Percentiles rank a stretch among this genome's conserved stretches.
Evolutionary conservation across 768 basidiomycete genomes (phyloP).

Genomic region (Mycena filopes): DNA sequence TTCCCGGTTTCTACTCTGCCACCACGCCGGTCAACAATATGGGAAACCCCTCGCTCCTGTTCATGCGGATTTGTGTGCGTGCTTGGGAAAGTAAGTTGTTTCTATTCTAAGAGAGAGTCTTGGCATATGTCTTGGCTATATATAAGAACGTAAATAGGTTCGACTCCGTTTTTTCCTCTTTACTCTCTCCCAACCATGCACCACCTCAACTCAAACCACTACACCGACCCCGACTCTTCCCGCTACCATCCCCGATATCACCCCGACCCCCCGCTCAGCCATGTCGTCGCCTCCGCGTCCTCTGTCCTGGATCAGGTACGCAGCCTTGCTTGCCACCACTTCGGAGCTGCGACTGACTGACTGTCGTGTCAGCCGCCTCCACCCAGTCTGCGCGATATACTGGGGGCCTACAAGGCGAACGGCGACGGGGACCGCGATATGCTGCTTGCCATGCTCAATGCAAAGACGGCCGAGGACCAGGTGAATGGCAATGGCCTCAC

Average conservation of each 20-base stretch:
- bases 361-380: slow-evolving; percentile 68
- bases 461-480: slow-evolving; percentile 94
- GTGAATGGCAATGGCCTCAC: slow-evolving; percentile 61
- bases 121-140: slow-evolving; percentile 3
- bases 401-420: slow-evolving; percentile 83
- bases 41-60: too few species aligned
- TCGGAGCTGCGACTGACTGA: slow-evolving; percentile 27
- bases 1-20: too few species aligned
- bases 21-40: too few species aligned
- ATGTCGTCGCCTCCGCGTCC: slow-evolving; percentile 51
- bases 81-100: too few species aligned
- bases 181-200: slow-evolving; percentile 11
- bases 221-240: slow-evolving; percentile 38
- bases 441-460: slow-evolving; percentile 89
- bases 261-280: slow-evolving; percentile 39
- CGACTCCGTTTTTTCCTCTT: not conserved
- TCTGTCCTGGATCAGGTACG: slow-evolving; percentile 56
- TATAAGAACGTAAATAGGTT: not conserved
- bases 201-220: slow-evolving; percentile 39
- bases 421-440: slow-evolving; percentile 95
- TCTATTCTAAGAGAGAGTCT: too few species aligned
- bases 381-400: slow-evolving; percentile 85
- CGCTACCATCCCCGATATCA: slow-evolving; percentile 42
- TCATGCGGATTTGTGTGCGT: too few species aligned
- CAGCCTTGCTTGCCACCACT: slow-evolving; percentile 36